Evolutionary conservation across 176 grass and related monocot genomes (phyloP), one percentile per base, ranked within the genome.

Genomic region (Eragrostis nindensis): DNA sequence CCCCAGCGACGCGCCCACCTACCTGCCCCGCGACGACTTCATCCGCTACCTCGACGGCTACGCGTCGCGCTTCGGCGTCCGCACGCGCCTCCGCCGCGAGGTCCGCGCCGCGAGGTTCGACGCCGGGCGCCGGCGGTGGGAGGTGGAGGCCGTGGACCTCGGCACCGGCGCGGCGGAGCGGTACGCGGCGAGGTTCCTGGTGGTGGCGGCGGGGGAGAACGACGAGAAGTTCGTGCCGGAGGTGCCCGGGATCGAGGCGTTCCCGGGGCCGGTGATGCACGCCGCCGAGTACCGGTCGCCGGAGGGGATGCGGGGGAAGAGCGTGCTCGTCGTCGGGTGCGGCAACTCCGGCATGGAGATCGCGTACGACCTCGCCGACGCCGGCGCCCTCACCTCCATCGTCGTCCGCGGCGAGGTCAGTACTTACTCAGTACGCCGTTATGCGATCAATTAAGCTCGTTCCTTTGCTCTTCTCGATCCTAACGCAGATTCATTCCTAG

Each of bases 341-440:
- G 92, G 95, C n/a, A 98, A 98, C 80, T 94, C 95, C 42, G 92
- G 92, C 50, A 98, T 95, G 95, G 95, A 98, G 88, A 90, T 98
- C 50, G 81, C 92, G 2, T 87, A 79, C 7, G 92, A 98, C 86
- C 83, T 98, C 32, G 88, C 80, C 24, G 74, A 68, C 24, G 67
- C 64, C 12, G 95, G 88, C 9, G 90, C 92, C 16, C 47, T 40
- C 45, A 83, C 88, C 73, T 87, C 86, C 19, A 84, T 98, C 70
- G 79, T 92, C 14, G 36, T 94, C 52, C 86, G 90, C 32, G 46
- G 86, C 43, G 73, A 89, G 83, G 95, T 94, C 69, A 83, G 86
- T 90, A 27, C n/a, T n/a, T n/a, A n/a, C 56, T 2, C 26, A 4
- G 8, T 1, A 11, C 19, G 19, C 54, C 7, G 7, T 57, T 21